Base-by-base conservation (phyloP, 2,329 filamentous ascomycete genomes). In the Talaromyces sp. region DNA sequence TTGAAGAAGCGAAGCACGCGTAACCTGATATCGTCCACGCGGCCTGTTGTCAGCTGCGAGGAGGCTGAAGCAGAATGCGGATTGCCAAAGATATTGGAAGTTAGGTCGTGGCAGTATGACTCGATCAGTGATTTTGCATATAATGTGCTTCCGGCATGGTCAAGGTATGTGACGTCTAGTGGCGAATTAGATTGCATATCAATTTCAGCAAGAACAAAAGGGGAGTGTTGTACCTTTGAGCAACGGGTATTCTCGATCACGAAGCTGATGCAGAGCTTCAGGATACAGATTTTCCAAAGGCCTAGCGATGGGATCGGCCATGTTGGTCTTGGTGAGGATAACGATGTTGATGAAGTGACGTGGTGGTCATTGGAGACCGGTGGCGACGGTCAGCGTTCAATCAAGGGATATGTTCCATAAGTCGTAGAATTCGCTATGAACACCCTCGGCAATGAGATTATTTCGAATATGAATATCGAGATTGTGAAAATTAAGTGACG, bases 141-240 rank as follows among this genome's bases (percentile, higher is more conserved):
- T 0, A 90, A 80, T 0, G 93, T 93, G n/a, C 91, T 91, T n/a
- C 92, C 93, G 0, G 92, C 92, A 88, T 98, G 93, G 69, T 98
- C 93, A 61, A 98, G 87, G 73, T 97, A 98, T 54, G 88, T 82
- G 10, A 85, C 86, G 58, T 84, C 91, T 93, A 60, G 17, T 63
- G 28, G 33, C 22, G 28, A 27, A 27, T 47, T 25, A 47, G 44
- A 47, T 11, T 19, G 22, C n/a, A 17, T 19, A 19, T 58, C 13
- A 58, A 44, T 58, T 30, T 39, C 19, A 49, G 11, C 56, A 52
- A 19, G 28, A 27, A 19, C 1, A 36, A 32, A 39, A 39, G 8
- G 17, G 11, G 27, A 58, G 11, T 9, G 22, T 36, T 32, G 44
- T 25, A 78, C 77, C 72, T 67, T 72, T 74, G 28, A 80, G 70